Evolutionary conservation across 192 early-diverging fungal species (phyloP), one percentile per base, ranked within the genome.

Genomic region (Entomortierella parvispora): DNA sequence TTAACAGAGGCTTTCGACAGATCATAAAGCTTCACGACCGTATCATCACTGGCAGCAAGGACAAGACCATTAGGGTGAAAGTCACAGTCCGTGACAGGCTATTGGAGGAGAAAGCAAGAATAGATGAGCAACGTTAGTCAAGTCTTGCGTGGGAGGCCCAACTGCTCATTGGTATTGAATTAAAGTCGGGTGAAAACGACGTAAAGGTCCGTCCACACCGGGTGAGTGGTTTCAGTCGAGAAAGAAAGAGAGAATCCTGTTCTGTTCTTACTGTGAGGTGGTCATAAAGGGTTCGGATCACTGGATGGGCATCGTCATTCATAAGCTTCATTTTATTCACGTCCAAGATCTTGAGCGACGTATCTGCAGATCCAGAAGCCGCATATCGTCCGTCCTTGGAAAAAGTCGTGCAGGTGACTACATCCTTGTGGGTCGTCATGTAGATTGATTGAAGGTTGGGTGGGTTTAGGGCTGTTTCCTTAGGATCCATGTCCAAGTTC

Each of bases 61-160:
- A 95, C 93, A 23, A 92, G 82, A 14, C 96, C 96, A 67, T 96
- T 95, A 3, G 97, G 97, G 74, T 98, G 96, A 74, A 96, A 97
- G 33, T 87, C 87, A 9, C 95, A 78, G 58, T 94, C 95, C 18
- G 93, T 97, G 20, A 97, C 89, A 25, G 89, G 80, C 69, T 82
- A 62, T 29, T 17, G 44, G 18, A 40, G 32, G 26, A 12, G 37
- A 12, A n/a, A 32, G 23, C n/a, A 62, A 47, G 17, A 44, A 65
- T 28, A 43, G 46, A n/a, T 44, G n/a, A 18, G 40, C 4, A 54
- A 37, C 15, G 8, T 29, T 5, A 23, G 28, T 29, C 22, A 5
- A 29, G 23, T 52, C 22, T 52, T 52, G 22, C n/a, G n/a, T n/a
- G n/a, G n/a, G n/a, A n/a, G n/a, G n/a, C n/a, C n/a, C n/a, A n/a